Base-by-base conservation (phyloP, 2,329 filamentous ascomycete species). In the Aspergillus sp. region DNA sequence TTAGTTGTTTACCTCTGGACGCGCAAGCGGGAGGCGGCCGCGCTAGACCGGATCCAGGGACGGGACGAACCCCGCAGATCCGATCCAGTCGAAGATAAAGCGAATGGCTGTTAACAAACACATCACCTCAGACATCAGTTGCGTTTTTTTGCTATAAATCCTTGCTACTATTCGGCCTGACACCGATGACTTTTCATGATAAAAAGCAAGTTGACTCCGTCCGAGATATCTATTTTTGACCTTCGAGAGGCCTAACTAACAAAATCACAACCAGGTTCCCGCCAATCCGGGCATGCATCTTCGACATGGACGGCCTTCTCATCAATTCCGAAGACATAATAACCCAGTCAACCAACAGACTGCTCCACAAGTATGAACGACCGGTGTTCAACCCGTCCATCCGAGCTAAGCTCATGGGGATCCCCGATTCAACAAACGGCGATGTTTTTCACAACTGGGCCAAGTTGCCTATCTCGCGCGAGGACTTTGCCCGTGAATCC, bases 241-340 rank as follows among this genome's bases (percentile, higher is more conserved):
- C 10, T 36, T 36, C 31, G 10, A 11, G 31, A 11, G 12, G 5
- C 16, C 10, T 1, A 42, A 14, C 60, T 65, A 52, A 66, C 60
- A 29, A 55, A 59, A n/a, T 18, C 6, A 49, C 46, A 58, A 69
- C 16, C 36, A 42, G 63, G 24, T 68, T 70, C 60, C 64, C 67
- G 26, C 59, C 65, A 39, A 61, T 73, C 29, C 68, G 72, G 22
- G 72, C 72, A 50, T 73, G 69, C 60, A 74, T 75, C 51, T 75
- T 75, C 49, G 72, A 75, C 61, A 63, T 75, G 59, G 73, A 75
- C 52, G 72, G 73, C 2, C 67, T 72, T 6, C 70, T 75, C 52
- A 69, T 74, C 59, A 71, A 74, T 54, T 68, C 72, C 32, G 73
- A 75, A 62, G 72, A 74, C 60, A 71, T 71, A 31, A 68, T 72